Evolutionary conservation across 164 flowering plant species (phyloP).

Genomic region (Chimonanthus salicifolius): DNA sequence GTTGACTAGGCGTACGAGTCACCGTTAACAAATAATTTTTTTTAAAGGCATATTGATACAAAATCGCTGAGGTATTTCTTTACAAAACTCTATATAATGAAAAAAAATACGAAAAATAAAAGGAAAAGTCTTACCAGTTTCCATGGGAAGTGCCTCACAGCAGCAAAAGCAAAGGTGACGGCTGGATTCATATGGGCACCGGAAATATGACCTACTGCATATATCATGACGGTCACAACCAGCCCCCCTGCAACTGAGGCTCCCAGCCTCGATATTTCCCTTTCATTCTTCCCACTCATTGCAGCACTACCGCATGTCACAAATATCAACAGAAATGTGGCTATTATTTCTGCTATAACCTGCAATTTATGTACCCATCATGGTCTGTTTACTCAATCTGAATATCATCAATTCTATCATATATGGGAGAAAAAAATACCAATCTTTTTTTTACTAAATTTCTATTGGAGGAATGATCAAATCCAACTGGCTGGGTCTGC

Average conservation of each 20-base stretch:
- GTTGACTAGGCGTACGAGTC: too few relatives aligned
- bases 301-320: slow-evolving; percentile 74
- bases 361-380: neutral
- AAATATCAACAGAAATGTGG: slow-evolving; percentile 67
- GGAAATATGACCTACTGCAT: slow-evolving; percentile 78
- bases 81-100: too few relatives aligned
- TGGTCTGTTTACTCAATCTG: too few relatives aligned
- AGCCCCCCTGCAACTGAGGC: slow-evolving; percentile 83
- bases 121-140: slow-evolving; percentile 6
- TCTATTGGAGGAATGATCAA: too few relatives aligned
- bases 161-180: slow-evolving; percentile 72
- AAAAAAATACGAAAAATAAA: too few relatives aligned
- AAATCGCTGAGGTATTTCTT: too few relatives aligned
- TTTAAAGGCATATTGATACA: too few relatives aligned
- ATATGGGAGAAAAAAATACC: neutral
- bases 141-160: slow-evolving; percentile 33
- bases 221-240: slow-evolving; percentile 82
- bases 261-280: slow-evolving; percentile 49
- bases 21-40: too few relatives aligned
- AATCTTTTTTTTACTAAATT: too few relatives aligned
- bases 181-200: slow-evolving; percentile 97
- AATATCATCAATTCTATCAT: too few relatives aligned
- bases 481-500: too few relatives aligned
- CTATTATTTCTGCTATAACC: slow-evolving; percentile 69
- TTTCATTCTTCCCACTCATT: slow-evolving; percentile 38